Base-by-base conservation (phyloP, 371 early-diverging fungal species). In the Choanephora cucurbitarum region DNA sequence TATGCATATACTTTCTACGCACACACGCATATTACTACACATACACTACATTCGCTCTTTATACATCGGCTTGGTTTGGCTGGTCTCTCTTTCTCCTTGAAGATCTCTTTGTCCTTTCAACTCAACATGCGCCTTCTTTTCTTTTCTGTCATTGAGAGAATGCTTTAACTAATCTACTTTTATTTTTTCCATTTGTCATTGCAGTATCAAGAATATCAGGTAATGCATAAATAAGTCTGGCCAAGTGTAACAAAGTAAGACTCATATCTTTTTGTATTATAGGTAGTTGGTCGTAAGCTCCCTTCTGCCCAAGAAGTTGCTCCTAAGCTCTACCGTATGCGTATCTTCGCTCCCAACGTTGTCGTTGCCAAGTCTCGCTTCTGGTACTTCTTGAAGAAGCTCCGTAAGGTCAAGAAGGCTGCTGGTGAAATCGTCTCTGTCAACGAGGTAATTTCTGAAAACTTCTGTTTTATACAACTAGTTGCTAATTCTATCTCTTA, bases 351-450 rank as follows among this genome's bases (percentile, higher is more conserved):
- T 61, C 91, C 94, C 71, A 98, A 97, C 84, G 88, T 91, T 73
- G 90, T 97, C 59, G 86, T 96, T 62, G 99, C 98, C 75, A 95
- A 95, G 88, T 87, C 91, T 67, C 93, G 94, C 67, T 97, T 95
- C 90, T 96, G 96, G 93, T 96, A 97, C 86, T 93, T 97, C 81
- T 70, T 99, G 74, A 93, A 91, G 80, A 90, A 93, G 82, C 90
- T 95, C 77, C 89, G 90, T 82, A 96, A 97, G 87, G 94, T 98
- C 71, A 98, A 98, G 91, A 91, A 91, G 84, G 90, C 95, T 32
- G 87, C 86, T 64, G 95, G 91, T 67, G 93, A 95, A 82, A 91
- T 98, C 67, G 91, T 98, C 55, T 83, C 93, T 48, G 84, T 98
- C 73, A 96, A 95, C 87, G 85, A 92, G 82, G 88, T 90, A 77